phyloP scores from a whole-genome alignment of 768 basidiomycete genomes.

The Harrya chromipes region DNA sequence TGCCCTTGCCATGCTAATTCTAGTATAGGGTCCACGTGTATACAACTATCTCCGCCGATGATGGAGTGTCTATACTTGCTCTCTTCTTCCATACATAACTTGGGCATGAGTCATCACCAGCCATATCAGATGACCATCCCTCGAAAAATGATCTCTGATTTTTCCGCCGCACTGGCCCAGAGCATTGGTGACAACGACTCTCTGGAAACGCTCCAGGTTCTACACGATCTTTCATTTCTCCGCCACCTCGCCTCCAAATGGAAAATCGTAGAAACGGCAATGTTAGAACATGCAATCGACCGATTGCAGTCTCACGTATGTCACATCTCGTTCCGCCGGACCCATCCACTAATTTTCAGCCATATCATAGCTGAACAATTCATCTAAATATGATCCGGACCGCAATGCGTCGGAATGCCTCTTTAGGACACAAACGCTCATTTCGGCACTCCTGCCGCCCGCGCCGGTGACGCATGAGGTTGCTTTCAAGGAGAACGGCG shows the following conservation, averaged over 20 bases:
- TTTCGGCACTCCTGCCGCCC: conserved; percentile 55
- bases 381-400: conserved; percentile 22
- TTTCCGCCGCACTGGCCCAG: conserved; percentile 32
- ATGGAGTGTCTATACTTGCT: conserved; percentile 54
- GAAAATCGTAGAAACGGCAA: conserved; percentile 12
- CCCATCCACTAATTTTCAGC: conserved; percentile 1
- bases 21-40: conserved; percentile 17
- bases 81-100: conserved; percentile 50
- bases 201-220: conserved; percentile 24
- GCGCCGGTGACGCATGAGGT: conserved; percentile 18
- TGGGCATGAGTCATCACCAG: conserved; percentile 46
- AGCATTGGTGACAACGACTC: conserved; percentile 32
- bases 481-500: conserved; percentile 26
- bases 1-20: conserved; percentile 11
- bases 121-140: conserved; percentile 35
- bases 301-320: conserved; percentile 28
- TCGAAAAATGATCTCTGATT: conserved; percentile 37
- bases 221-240: conserved; percentile 51
- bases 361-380: conserved; percentile 14
- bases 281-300: conserved; percentile 30
- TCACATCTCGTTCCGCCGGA: background rate
- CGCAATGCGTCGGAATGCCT: conserved; percentile 43
- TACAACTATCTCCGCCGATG: conserved; percentile 51
- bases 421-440: conserved; percentile 55
- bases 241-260: conserved; percentile 38